Percentiles rank a stretch among this genome's conserved stretches.
Conservation (phyloP, 176 grass and related monocot species). For the Bolboschoenus planiculmis region DNA sequence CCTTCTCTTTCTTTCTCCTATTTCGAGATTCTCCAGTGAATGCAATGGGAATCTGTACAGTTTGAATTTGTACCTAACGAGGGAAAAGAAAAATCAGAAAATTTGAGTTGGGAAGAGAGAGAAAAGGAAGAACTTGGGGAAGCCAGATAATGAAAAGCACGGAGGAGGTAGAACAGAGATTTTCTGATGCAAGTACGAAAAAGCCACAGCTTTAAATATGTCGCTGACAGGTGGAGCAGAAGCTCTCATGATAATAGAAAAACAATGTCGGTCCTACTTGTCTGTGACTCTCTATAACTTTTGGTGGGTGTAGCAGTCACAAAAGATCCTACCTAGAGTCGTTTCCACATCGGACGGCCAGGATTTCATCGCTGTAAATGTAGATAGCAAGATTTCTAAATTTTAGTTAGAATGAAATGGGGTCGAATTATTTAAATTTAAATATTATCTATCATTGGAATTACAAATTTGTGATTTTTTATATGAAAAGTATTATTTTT, state of each 20-base stretch:
- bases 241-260: too few species aligned
- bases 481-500: too few species aligned
- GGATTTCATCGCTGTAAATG: background rate
- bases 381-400: background rate
- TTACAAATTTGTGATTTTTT: too few species aligned
- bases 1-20: background rate
- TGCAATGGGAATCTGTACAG: background rate
- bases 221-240: background rate
- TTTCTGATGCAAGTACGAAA: background rate
- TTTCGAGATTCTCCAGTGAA: background rate
- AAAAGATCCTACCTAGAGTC: background rate
- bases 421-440: too few species aligned
- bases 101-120: background rate
- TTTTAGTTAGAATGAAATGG: background rate
- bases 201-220: background rate
- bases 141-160: background rate
- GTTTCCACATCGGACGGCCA: background rate
- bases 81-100: background rate
- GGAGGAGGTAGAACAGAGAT: background rate
- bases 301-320: background rate
- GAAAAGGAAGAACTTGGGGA: background rate
- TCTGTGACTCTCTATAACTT: background rate
- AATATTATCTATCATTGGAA: too few species aligned
- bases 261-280: background rate
- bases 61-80: slow-evolving; percentile 8